Percentiles rank a stretch among this genome's conserved stretches.
phyloP scores from a whole-genome alignment of 2,329 filamentous ascomycete species.

The Zasmidium cellare region DNA sequence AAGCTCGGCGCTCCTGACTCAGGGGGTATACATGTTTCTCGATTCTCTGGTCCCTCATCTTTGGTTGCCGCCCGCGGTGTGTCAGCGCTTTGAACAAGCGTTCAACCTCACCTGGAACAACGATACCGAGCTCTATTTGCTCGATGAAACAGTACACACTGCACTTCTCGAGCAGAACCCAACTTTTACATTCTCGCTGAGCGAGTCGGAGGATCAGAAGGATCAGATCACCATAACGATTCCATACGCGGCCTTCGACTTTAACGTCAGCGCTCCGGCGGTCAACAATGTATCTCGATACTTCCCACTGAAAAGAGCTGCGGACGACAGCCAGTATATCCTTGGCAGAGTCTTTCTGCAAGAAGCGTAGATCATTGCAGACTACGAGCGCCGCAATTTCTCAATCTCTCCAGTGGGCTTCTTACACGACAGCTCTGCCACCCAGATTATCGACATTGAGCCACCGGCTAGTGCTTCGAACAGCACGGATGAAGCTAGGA shows the following conservation, averaged over 20 bases:
- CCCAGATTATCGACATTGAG: not conserved
- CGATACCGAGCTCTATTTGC: conserved; percentile 38
- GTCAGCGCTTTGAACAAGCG: conserved; percentile 39
- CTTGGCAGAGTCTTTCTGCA: conserved; percentile 32
- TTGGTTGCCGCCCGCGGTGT: conserved; percentile 41
- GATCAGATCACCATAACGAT: conserved; percentile 19
- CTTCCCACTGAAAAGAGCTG: conserved; percentile 25
- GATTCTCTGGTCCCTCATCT: conserved; percentile 44
- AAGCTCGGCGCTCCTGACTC: conserved; percentile 24
- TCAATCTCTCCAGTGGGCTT: conserved; percentile 1
- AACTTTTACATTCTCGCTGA: conserved; percentile 37
- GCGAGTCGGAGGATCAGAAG: conserved; percentile 1
- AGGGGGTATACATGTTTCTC: conserved; percentile 30
- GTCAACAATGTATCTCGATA: conserved; percentile 12
- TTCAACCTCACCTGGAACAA: conserved; percentile 43
- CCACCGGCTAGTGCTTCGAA: not conserved
- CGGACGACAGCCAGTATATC: conserved; percentile 24
- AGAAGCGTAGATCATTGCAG: conserved; percentile 24
- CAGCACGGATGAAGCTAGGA: not conserved
- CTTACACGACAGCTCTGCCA: not conserved
- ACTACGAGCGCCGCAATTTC: conserved; percentile 12
- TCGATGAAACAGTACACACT: conserved; percentile 40
- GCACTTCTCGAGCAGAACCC: conserved; percentile 36
- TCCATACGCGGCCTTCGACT: conserved; percentile 32
- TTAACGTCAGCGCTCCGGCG: conserved; percentile 19